Evolutionary conservation across 2,329 filamentous ascomycete species (phyloP).

Genomic region (Beauveria bassiana): DNA sequence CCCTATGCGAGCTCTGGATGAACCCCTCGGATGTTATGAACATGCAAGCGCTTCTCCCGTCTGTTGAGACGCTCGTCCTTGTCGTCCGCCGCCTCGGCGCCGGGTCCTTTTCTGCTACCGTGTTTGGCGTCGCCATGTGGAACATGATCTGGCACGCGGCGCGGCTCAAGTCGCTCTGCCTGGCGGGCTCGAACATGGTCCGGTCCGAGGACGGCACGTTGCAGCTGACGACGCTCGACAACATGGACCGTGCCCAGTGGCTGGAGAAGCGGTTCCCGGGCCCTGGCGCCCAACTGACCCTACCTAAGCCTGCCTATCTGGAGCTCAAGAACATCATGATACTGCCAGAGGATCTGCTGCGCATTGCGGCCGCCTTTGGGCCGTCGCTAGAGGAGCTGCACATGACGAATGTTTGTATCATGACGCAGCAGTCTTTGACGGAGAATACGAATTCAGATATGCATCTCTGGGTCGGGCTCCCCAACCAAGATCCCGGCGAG

Average conservation of each 20-base stretch:
- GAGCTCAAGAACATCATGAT: conserved; percentile 37
- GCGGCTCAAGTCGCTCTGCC: conserved; percentile 37
- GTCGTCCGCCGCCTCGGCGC: conserved; percentile 38
- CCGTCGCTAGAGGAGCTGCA: conserved; percentile 36
- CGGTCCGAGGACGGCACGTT: background rate
- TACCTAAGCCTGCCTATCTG: conserved; percentile 30
- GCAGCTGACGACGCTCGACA: background rate
- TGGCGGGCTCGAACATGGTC: conserved; percentile 27
- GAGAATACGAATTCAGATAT: conserved; percentile 25
- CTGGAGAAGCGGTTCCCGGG: conserved; percentile 8
- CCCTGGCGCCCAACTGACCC: conserved; percentile 12
- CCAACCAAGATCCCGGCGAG: conserved; percentile 31
- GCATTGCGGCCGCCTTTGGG: conserved; percentile 27
- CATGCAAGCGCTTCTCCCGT: conserved; percentile 33
- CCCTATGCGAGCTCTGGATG: conserved; percentile 40
- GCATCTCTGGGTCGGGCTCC: conserved; percentile 38
- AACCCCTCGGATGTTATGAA: conserved; percentile 45
- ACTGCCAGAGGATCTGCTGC: conserved; percentile 26
- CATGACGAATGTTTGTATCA: conserved; percentile 38
- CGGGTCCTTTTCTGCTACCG: conserved; percentile 23
- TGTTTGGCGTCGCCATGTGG: conserved; percentile 41
- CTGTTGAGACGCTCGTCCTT: conserved; percentile 38
- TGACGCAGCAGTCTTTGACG: conserved; percentile 29
- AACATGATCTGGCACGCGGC: conserved; percentile 38
- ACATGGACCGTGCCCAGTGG: conserved; percentile 31